Evolutionary conservation across 257 asterid genomes (phyloP), one percentile per base, ranked within the genome.

Genomic region (Avicennia marina): DNA sequence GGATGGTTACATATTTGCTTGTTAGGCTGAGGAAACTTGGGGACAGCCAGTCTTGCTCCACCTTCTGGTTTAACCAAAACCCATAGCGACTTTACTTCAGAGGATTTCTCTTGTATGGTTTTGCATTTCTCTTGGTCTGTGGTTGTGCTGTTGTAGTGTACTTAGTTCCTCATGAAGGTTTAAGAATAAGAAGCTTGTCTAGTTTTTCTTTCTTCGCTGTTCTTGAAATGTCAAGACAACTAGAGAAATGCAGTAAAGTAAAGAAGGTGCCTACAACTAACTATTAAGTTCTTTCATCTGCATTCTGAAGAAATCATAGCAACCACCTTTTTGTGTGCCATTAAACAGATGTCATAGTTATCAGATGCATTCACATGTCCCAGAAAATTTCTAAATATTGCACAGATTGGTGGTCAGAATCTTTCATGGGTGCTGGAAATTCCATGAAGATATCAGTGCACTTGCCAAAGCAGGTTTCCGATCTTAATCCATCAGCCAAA

Each of bases 1-100:
- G 89, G 60, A 76, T 87, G 66, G 78, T 78, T 72, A 80, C 65
- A 72, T 80, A 72, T 67, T 63, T 84, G 52, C 75, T 87, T 43
- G 60, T 87, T 1, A 57, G 76, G 78, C 4, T 78, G 2, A 80
- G 95, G 55, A 76, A 20, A 24, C 48, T 56, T 16, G 72, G 75
- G n/a, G 51, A 52, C 7, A 74, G 50, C 13, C 59, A 45, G 2
- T 69, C 81, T 64, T 61, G 63, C 24, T 22, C 76, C 4, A 58
- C 41, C 12, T 33, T 58, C 46, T 75, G 82, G 81, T 54, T 63
- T 46, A 64, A 54, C 42, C 32, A 50, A 4, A 60, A 64, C 15
- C 68, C 69, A 10, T 67, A 58, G 29, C 7, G 18, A 8, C 4
- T 33, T 24, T 2, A 11, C 18, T 36, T 36, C 4, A 7, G 1